Evolutionary conservation across 306 rosid genomes (phyloP).

Genomic region (Castanea sativa): DNA sequence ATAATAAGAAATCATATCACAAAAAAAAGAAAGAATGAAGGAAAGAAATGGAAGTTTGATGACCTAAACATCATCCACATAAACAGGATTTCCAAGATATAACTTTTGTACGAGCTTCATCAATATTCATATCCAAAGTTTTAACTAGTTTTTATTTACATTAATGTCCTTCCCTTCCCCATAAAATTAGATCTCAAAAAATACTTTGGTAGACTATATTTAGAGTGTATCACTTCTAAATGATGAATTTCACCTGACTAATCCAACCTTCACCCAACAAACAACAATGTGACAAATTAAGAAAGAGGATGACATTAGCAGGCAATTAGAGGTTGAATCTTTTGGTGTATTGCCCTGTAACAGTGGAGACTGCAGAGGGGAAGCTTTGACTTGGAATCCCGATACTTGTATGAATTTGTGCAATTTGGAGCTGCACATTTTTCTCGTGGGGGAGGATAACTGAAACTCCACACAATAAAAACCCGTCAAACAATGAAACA

Average conservation of each 20-base stretch:
- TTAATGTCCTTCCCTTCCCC: neutral
- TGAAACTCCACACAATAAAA: constrained; percentile 26
- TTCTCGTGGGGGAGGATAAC: constrained; percentile 66
- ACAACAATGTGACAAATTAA: neutral
- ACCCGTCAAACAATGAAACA: neutral
- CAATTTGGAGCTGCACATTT: constrained; percentile 56
- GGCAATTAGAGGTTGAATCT: constrained; percentile 24
- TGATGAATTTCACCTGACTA: neutral
- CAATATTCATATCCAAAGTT: neutral
- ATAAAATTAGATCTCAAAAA: neutral
- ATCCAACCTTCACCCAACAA: constrained; percentile 1
- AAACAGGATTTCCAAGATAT: neutral
- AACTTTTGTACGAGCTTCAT: neutral
- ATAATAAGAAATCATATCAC: neutral
- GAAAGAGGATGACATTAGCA: neutral
- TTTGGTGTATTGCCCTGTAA: constrained; percentile 42
- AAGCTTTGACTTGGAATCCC: constrained; percentile 60
- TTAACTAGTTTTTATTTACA: neutral
- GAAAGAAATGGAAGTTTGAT: neutral
- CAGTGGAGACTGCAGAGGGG: constrained; percentile 64
- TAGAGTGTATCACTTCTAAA: too few species aligned
- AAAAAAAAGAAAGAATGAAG: neutral
- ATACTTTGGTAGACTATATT: neutral
- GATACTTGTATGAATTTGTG: constrained; percentile 50
- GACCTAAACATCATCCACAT: neutral